Conservation (phyloP, 2,329 filamentous ascomycete genomes). For the Nemania sp. region DNA sequence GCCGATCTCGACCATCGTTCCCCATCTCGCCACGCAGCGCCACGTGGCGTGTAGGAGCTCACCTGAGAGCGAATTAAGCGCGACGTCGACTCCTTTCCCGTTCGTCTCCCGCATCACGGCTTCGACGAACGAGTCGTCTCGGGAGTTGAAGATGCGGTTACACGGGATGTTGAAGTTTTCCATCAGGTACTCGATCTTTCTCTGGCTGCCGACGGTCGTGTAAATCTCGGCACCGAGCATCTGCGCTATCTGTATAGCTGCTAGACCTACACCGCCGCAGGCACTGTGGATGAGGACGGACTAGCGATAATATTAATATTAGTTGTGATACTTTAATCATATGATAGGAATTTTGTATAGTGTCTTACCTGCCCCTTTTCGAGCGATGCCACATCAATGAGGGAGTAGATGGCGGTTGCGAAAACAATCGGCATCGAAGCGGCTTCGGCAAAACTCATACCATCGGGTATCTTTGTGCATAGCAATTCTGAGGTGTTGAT, state of each 20-base stretch:
- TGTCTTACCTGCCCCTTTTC: slow-evolving; percentile 19
- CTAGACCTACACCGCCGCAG: slow-evolving; percentile 32
- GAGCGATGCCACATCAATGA: slow-evolving; percentile 28
- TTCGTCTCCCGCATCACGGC: slow-evolving; percentile 29
- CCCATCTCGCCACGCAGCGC: slow-evolving; percentile 50
- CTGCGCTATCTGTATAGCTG: slow-evolving; percentile 28
- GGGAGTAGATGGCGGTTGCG: slow-evolving; percentile 27
- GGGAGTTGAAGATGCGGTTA: slow-evolving; percentile 30
- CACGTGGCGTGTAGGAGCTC: slow-evolving; percentile 49
- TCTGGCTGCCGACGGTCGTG: slow-evolving; percentile 28
- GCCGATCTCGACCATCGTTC: slow-evolving; percentile 53
- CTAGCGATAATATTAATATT: not conserved
- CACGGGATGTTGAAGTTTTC: slow-evolving; percentile 26
- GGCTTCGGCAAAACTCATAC: slow-evolving; percentile 30
- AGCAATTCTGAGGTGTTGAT: not conserved
- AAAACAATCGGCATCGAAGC: slow-evolving; percentile 28
- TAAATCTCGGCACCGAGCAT: slow-evolving; percentile 31
- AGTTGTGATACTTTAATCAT: too few species aligned
- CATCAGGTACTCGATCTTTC: slow-evolving; percentile 26
- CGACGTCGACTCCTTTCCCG: slow-evolving; percentile 32
- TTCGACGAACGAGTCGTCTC: slow-evolving; percentile 22
- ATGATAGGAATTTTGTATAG: too few species aligned
- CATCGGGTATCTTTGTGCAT: slow-evolving; percentile 26
- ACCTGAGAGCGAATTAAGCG: slow-evolving; percentile 48
- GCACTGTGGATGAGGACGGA: slow-evolving; percentile 32